Evolutionary conservation across 352 stramenopile species (phyloP).

Genomic region (Pythium brachiatum): DNA sequence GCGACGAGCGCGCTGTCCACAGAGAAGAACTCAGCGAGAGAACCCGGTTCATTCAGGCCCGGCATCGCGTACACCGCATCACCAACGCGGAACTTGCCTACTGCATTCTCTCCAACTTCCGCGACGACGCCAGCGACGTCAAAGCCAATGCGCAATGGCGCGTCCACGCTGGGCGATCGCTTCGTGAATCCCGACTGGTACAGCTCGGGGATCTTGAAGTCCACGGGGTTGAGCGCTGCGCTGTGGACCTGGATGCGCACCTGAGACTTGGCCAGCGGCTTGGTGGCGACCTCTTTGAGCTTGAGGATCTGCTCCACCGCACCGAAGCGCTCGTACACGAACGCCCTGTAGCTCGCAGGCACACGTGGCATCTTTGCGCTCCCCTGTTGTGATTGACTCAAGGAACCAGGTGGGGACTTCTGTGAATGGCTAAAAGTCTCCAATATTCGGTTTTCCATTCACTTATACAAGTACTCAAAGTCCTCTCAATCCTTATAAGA

Average conservation of each 20-base stretch:
- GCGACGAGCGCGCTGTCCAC: conserved; percentile 35
- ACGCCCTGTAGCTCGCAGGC: conserved; percentile 28
- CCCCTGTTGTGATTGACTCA: too few relatives aligned
- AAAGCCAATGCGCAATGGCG: neutral
- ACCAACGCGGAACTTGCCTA: neutral
- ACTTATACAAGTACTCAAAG: neutral
- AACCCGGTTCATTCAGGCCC: conserved; percentile 6
- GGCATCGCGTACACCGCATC: conserved; percentile 27
- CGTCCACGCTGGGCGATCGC: neutral
- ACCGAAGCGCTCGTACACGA: conserved; percentile 33
- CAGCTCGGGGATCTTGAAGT: conserved; percentile 20
- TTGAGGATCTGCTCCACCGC: conserved; percentile 28
- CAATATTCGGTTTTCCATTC: neutral
- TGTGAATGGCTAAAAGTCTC: too few relatives aligned
- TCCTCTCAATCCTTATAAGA: conserved; percentile 2
- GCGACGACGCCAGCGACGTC: neutral
- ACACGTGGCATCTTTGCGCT: too few relatives aligned
- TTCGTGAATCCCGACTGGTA: conserved; percentile 12
- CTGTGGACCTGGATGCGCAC: conserved; percentile 37
- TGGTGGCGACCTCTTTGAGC: conserved; percentile 18
- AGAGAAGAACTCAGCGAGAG: conserved; percentile 43
- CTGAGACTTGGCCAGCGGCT: conserved; percentile 22
- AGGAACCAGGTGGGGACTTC: too few relatives aligned
- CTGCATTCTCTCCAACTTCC: neutral
- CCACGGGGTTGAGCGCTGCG: conserved; percentile 32